Conservation (phyloP, 1,139 yeast genomes). For the Hansenula sp. region DNA sequence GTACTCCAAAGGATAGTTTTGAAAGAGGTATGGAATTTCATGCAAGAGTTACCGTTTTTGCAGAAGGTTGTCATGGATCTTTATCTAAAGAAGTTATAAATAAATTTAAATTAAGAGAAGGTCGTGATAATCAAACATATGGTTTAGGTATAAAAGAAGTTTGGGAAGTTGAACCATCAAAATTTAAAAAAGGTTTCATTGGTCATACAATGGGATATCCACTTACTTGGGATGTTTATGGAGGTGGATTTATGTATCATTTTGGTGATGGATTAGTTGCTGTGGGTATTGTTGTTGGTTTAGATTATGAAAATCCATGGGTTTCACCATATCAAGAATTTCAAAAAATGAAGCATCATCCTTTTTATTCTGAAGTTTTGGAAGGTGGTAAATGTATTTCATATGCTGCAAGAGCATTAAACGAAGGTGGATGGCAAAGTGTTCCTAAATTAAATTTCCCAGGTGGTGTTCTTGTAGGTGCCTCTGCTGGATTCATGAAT, state of each 20-base stretch:
- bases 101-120: slow-evolving; percentile 62
- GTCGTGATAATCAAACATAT: slow-evolving; percentile 78
- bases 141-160: slow-evolving; percentile 95
- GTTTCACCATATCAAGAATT: slow-evolving; percentile 93
- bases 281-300: slow-evolving; percentile 86
- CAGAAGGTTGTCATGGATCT: slow-evolving; percentile 98
- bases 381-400: slow-evolving; percentile 90
- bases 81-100: slow-evolving; percentile 71
- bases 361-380: slow-evolving; percentile 69
- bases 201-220: slow-evolving; percentile 91
- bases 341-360: slow-evolving; percentile 90
- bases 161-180: slow-evolving; percentile 90
- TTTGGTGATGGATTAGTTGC: slow-evolving; percentile 90
- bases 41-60: slow-evolving; percentile 80
- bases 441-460: slow-evolving; percentile 89
- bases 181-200: slow-evolving; percentile 77
- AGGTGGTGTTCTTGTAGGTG: slow-evolving; percentile 93
- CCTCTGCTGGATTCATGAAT: slow-evolving; percentile 93
- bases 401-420: slow-evolving; percentile 92
- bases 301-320: slow-evolving; percentile 92
- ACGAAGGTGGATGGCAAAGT: slow-evolving; percentile 93
- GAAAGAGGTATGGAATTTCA: slow-evolving; percentile 97
- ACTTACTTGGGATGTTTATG: slow-evolving; percentile 67
- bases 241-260: slow-evolving; percentile 97
- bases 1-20: slow-evolving; percentile 72